Evolutionary conservation across 2,329 filamentous ascomycete species (phyloP).

Genomic region (Penicillium sp.): DNA sequence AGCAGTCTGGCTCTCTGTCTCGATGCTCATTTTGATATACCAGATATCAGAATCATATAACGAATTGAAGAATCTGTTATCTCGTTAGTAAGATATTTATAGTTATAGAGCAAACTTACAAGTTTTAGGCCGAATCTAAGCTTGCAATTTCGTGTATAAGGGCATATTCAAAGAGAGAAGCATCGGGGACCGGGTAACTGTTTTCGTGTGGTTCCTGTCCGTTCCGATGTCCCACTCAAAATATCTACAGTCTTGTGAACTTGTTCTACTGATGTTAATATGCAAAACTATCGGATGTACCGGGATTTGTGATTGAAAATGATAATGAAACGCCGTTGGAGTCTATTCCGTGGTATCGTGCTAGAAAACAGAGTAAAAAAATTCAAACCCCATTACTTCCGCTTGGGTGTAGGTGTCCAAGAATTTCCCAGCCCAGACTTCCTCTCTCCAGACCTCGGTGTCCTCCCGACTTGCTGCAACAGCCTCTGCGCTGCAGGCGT

Average conservation of each 20-base stretch:
- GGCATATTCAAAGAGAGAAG: background rate
- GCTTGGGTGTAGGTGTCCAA: constrained; percentile 23
- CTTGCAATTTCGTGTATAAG: background rate
- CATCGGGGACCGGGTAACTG: constrained; percentile 15
- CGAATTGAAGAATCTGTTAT: background rate
- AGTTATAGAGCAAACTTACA: background rate
- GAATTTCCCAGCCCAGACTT: constrained; percentile 15
- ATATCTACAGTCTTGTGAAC: background rate
- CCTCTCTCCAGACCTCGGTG: constrained; percentile 21
- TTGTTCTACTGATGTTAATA: background rate
- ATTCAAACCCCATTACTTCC: constrained; percentile 8
- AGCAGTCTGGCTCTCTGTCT: background rate
- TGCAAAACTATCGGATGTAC: background rate
- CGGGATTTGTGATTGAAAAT: background rate
- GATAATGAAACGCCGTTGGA: background rate
- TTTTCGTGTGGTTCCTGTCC: constrained; percentile 19
- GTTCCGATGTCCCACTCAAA: constrained; percentile 11
- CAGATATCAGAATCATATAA: background rate
- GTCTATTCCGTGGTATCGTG: constrained; percentile 15
- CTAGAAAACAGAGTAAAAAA: constrained; percentile 7
- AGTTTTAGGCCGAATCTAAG: background rate
- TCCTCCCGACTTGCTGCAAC: constrained; percentile 35
- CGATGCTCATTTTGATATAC: constrained; percentile 11
- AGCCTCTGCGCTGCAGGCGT: constrained; percentile 47
- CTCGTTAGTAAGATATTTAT: background rate